phyloP scores from a whole-genome alignment of 306 rosid species.

The Quercus alba region DNA sequence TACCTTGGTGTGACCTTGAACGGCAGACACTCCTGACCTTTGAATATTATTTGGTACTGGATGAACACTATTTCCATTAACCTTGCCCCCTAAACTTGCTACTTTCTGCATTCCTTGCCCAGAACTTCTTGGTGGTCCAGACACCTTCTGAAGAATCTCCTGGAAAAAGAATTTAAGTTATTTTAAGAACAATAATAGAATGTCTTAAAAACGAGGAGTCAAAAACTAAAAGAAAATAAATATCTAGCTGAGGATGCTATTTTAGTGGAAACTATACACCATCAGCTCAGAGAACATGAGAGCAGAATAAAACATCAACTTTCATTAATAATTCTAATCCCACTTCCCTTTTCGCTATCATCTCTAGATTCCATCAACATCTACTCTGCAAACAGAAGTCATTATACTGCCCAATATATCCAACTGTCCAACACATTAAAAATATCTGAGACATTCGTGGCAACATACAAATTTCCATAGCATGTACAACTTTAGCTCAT shows the following conservation, averaged over 20 bases:
- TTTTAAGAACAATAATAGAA: neutral
- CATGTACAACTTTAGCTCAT: neutral
- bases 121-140: conserved; percentile 53
- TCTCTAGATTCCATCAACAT: neutral
- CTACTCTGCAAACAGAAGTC: neutral
- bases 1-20: conserved; percentile 52
- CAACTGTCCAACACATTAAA: neutral
- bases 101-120: conserved; percentile 39
- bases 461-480: neutral
- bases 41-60: conserved; percentile 36
- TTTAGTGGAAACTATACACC: neutral
- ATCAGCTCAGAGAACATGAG: neutral
- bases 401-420: neutral
- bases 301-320: neutral
- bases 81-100: conserved; percentile 41
- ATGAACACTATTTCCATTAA: conserved; percentile 35
- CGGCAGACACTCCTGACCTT: conserved; percentile 33
- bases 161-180: conserved; percentile 13
- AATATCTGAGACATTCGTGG: neutral
- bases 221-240: neutral
- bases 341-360: neutral
- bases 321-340: neutral
- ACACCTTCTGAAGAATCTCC: conserved; percentile 56
- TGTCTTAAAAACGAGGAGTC: neutral
- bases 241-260: neutral